These are phyloP conservation scores for Coprinellus micaceus DNA, from an alignment of 768 basidiomycete genomes.

Conservation along the genomic window DNA sequence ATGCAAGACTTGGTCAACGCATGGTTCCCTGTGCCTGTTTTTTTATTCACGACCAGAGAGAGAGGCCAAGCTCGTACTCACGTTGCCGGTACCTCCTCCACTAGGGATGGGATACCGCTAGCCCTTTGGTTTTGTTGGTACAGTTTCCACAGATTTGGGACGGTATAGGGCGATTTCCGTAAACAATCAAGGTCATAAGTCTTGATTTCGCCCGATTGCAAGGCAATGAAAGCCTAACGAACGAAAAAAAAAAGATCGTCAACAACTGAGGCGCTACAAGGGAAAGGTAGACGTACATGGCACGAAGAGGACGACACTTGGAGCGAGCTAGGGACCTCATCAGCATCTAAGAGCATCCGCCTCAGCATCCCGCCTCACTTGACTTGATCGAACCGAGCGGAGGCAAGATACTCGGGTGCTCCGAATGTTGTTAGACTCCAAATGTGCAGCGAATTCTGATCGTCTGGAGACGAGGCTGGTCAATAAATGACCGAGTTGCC, in stretches of 20 bases:
- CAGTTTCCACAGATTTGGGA: conserved; percentile 73
- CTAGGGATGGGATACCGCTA: conserved; percentile 35
- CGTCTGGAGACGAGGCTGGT: conserved; percentile 35
- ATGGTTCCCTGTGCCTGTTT: conserved; percentile 26
- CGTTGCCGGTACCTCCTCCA: not conserved
- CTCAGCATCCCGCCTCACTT: conserved; percentile 33
- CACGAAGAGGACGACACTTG: conserved; percentile 65
- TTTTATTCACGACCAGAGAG: conserved; percentile 24
- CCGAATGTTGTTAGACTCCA: conserved; percentile 57
- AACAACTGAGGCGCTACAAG: conserved; percentile 11
- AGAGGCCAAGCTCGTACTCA: not conserved
- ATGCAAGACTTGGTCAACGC: conserved; percentile 62
- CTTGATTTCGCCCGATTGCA: conserved; percentile 55
- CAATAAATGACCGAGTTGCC: not conserved
- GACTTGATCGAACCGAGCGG: conserved; percentile 45
- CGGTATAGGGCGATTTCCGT: conserved; percentile 59
- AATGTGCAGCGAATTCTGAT: conserved; percentile 49
- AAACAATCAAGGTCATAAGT: conserved; percentile 75
- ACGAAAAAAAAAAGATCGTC: conserved; percentile 4
- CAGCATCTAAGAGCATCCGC: not conserved
- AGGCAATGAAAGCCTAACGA: conserved; percentile 43
- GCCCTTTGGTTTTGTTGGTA: conserved; percentile 57
- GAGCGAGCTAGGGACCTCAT: conserved; percentile 44
- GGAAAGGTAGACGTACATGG: conserved; percentile 48
- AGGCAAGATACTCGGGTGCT: conserved; percentile 48